These are phyloP conservation scores for Candida khao-thaluensis DNA, from an alignment of 805 yeast species.

Conservation along the genomic window DNA sequence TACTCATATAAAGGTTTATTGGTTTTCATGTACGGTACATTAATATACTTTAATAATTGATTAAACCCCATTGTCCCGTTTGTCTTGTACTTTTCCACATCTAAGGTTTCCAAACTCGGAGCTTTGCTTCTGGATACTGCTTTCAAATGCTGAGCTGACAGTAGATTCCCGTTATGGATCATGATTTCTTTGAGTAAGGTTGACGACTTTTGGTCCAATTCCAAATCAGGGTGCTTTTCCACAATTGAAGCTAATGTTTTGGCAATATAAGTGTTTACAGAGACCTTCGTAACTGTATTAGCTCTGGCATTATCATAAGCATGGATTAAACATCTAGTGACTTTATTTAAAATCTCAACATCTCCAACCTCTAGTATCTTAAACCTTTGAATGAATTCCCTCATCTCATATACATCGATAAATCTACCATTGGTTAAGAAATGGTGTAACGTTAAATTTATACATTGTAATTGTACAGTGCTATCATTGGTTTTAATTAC, in stretches of 20 bases:
- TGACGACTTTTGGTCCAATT: background rate
- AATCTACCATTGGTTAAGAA: conserved; percentile 11
- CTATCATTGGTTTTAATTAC: conserved; percentile 1
- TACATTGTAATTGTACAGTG: conserved; percentile 11
- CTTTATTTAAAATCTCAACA: background rate
- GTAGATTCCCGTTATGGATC: conserved; percentile 1
- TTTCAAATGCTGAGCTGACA: background rate
- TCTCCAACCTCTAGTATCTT: background rate
- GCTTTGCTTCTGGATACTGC: background rate
- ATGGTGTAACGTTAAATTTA: conserved; percentile 10
- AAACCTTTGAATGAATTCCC: conserved; percentile 5
- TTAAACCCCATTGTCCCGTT: conserved; percentile 22
- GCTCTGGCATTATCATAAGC: conserved; percentile 8
- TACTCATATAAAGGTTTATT: conserved; percentile 20
- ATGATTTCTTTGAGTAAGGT: background rate
- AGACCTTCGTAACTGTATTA: background rate
- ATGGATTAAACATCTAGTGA: conserved; percentile 10
- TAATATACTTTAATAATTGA: conserved; percentile 24
- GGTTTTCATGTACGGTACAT: conserved; percentile 10
- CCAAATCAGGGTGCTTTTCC: background rate
- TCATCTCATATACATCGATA: conserved; percentile 13
- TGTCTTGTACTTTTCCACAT: conserved; percentile 8
- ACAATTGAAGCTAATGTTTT: background rate
- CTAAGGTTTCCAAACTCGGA: background rate
- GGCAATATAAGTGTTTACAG: conserved; percentile 1